Evolutionary conservation across 371 early-diverging fungal genomes (phyloP).

Genomic region (Mortierella sp.): DNA sequence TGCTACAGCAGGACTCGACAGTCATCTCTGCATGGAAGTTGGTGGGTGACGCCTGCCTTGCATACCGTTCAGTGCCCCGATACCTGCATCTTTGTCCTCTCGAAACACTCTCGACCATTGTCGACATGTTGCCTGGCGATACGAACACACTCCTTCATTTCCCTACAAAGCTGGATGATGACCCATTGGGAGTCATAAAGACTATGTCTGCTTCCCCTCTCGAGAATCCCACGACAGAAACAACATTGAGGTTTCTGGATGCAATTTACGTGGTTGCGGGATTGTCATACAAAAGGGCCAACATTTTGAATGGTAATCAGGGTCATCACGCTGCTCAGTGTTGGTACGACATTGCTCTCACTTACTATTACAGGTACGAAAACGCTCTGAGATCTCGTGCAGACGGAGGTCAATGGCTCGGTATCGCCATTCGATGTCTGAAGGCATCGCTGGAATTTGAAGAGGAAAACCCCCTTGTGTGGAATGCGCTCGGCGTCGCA

Average conservation of each 20-base stretch:
- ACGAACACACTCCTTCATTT: slow-evolving; percentile 60
- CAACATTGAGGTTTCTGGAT: slow-evolving; percentile 31
- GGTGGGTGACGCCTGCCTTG: slow-evolving; percentile 74
- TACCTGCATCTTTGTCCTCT: slow-evolving; percentile 61
- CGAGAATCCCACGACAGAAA: slow-evolving; percentile 34
- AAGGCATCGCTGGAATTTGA: slow-evolving; percentile 75
- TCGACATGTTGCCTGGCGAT: slow-evolving; percentile 38
- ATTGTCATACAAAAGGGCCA: slow-evolving; percentile 44
- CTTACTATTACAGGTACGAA: slow-evolving; percentile 45
- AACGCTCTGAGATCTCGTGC: slow-evolving; percentile 21
- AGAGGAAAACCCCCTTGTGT: slow-evolving; percentile 65
- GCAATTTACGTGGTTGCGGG: slow-evolving; percentile 29
- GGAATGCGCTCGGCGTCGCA: slow-evolving; percentile 84
- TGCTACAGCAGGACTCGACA: slow-evolving; percentile 38
- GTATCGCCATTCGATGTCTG: slow-evolving; percentile 61
- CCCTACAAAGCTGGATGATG: slow-evolving; percentile 40
- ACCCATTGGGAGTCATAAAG: slow-evolving; percentile 6
- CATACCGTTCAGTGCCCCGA: slow-evolving; percentile 60
- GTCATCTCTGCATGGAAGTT: slow-evolving; percentile 73
- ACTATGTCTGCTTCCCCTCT: not conserved
- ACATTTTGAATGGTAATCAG: slow-evolving; percentile 39
- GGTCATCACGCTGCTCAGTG: slow-evolving; percentile 55
- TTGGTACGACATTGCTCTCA: slow-evolving; percentile 62
- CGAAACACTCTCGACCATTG: slow-evolving; percentile 47
- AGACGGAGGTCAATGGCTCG: slow-evolving; percentile 18